Conservation (phyloP, 768 basidiomycete genomes). For the Phanerochaete sordida region DNA sequence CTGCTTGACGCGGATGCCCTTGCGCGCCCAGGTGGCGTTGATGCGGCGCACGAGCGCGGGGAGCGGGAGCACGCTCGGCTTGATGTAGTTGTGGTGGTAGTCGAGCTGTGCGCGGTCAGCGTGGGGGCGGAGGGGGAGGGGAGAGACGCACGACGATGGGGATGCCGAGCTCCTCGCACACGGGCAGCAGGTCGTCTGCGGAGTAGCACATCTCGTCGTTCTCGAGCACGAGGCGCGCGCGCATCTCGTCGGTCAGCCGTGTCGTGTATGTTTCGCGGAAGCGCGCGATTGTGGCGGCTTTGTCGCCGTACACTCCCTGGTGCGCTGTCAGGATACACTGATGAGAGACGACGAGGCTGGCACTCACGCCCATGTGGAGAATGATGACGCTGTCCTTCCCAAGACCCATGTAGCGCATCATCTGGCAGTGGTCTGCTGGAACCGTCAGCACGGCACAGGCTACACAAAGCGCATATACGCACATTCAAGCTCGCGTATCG, state of each 20-base stretch:
- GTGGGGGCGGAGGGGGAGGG: conserved; percentile 63
- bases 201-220: conserved; percentile 96
- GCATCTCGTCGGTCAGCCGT: conserved; percentile 57
- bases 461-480: conserved; percentile 1
- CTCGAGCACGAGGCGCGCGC: conserved; percentile 80
- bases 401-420: conserved; percentile 81
- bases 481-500: conserved; percentile 74
- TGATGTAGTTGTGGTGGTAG: conserved; percentile 80
- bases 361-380: conserved; percentile 72
- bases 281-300: conserved; percentile 61
- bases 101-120: conserved; percentile 38
- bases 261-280: conserved; percentile 67
- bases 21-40: conserved; percentile 66
- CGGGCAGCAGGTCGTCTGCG: conserved; percentile 81
- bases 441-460: background rate
- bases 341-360: conserved; percentile 15
- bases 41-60: conserved; percentile 69
- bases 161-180: conserved; percentile 81
- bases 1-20: conserved; percentile 87
- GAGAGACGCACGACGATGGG: conserved; percentile 28
- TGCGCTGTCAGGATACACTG: background rate
- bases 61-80: conserved; percentile 37
- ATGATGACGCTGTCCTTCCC: conserved; percentile 87
- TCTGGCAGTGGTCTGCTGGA: conserved; percentile 66
- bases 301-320: conserved; percentile 83